Evolutionary conservation across 2,329 filamentous ascomycete species (phyloP).

Genomic region (Fusarium buharicum): DNA sequence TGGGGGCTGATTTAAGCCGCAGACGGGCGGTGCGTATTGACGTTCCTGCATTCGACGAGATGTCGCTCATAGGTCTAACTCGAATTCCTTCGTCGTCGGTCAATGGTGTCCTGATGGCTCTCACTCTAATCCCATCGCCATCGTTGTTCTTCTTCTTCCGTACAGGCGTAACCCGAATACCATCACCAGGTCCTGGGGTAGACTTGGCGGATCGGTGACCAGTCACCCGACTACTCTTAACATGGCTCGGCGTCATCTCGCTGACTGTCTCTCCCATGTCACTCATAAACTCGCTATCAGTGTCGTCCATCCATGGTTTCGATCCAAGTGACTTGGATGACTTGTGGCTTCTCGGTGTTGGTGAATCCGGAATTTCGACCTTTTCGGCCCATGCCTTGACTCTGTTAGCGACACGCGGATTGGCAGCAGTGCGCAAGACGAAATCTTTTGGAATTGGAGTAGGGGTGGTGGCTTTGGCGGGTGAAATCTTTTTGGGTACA

Average conservation of each 20-base stretch:
- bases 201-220: slow-evolving; percentile 40
- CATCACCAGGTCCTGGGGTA: slow-evolving; percentile 51
- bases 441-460: slow-evolving; percentile 67
- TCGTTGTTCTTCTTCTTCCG: slow-evolving; percentile 45
- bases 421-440: slow-evolving; percentile 61
- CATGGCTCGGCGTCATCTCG: slow-evolving; percentile 46
- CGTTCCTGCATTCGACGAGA: slow-evolving; percentile 41
- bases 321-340: slow-evolving; percentile 51
- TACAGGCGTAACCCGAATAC: slow-evolving; percentile 58
- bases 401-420: slow-evolving; percentile 67
- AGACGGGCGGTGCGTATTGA: slow-evolving; percentile 42
- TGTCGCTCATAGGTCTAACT: slow-evolving; percentile 46
- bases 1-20: slow-evolving; percentile 46
- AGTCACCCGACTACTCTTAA: slow-evolving; percentile 38
- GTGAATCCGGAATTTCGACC: slow-evolving; percentile 61
- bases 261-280: slow-evolving; percentile 44
- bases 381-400: slow-evolving; percentile 70
- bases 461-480: slow-evolving; percentile 46
- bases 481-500: slow-evolving; percentile 56
- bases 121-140: slow-evolving; percentile 51
- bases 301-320: slow-evolving; percentile 42
- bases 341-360: slow-evolving; percentile 51
- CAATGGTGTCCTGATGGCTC: slow-evolving; percentile 33
- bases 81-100: slow-evolving; percentile 49
- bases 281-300: slow-evolving; percentile 45